These are phyloP conservation scores for Metschnikowia arizonensis DNA, from an alignment of 805 yeast genomes.

Conservation along the genomic window DNA sequence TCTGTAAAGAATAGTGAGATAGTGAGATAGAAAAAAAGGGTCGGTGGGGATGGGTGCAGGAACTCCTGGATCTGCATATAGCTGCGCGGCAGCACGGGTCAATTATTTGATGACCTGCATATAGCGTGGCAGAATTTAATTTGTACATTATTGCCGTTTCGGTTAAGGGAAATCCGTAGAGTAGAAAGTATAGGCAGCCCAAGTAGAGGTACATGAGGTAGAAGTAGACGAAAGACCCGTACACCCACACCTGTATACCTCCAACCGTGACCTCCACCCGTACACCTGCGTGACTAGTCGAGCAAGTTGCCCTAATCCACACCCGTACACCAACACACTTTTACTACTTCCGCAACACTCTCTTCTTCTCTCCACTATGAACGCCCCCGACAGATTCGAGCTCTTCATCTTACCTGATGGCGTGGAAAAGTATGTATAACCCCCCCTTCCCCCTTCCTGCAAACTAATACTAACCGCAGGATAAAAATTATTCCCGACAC, in stretches of 20 bases:
- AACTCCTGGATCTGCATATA: neutral
- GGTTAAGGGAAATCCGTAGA: no score
- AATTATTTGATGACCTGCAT: neutral
- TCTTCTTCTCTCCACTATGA: slow-evolving; percentile 71
- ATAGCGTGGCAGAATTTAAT: no score
- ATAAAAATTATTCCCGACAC: slow-evolving; percentile 88
- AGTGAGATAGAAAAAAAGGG: slow-evolving; percentile 8
- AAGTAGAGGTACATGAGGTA: no score
- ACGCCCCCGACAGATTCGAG: slow-evolving; percentile 99
- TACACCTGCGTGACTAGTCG: neutral
- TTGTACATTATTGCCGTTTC: no score
- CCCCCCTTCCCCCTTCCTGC: neutral
- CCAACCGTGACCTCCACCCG: neutral
- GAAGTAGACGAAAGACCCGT: no score
- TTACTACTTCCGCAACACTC: no score
- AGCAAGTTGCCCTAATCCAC: neutral
- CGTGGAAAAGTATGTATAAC: slow-evolving; percentile 68
- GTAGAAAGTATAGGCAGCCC: no score
- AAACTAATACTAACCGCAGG: slow-evolving; percentile 33
- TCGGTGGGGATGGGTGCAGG: slow-evolving; percentile 7
- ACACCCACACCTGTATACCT: neutral
- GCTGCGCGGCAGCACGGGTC: neutral
- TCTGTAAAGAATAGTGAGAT: neutral
- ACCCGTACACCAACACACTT: no score
- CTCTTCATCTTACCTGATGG: slow-evolving; percentile 97